Evolutionary conservation across 805 yeast genomes (phyloP), one percentile per base, ranked within the genome.

Genomic region (Candida gorgasii): DNA sequence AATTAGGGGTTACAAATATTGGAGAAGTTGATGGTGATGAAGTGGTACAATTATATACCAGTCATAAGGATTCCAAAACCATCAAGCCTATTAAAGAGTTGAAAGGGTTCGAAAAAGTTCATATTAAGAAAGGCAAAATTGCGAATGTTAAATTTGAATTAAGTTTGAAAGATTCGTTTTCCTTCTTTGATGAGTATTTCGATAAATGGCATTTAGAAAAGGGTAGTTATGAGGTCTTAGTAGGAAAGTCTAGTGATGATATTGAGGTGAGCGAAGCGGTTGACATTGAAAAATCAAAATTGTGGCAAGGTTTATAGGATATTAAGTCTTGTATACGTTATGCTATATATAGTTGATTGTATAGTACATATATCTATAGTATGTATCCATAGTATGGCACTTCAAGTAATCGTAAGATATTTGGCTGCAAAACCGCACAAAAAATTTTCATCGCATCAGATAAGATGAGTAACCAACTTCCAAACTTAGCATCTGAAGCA

Each of bases 401-500:
- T n/a, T n/a, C n/a, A n/a, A n/a, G n/a, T n/a, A n/a, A n/a, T n/a
- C n/a, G n/a, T n/a, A n/a, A n/a, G n/a, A n/a, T n/a, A n/a, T n/a
- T 24, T 30, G 33, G 33, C 33, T 30, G 33, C 33, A 30, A 30
- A 30, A 16, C 33, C 31, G 31, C 31, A 28, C 31, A 30, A 30
- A 30, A 30, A 30, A 16, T 30, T 30, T 31, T 18, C 23, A 18
- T 29, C 31, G 31, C 31, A 28, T 28, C 31, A 9, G 15, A 31
- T 12, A 34, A 34, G 28, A 34, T 34, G 37, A 34, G 29, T 23
- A 18, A 31, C 24, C 17, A 39, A 31, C 27, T 42, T 13, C 97
- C 97, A 27, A 79, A 75, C 5, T 62, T 87, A 30, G 92, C 96
- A 11, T 75, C 92, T 2, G 97, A 89, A 50, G 98, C 98, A 8